Conservation (phyloP, 805 yeast genomes). For the Blastobotrys americana region DNA sequence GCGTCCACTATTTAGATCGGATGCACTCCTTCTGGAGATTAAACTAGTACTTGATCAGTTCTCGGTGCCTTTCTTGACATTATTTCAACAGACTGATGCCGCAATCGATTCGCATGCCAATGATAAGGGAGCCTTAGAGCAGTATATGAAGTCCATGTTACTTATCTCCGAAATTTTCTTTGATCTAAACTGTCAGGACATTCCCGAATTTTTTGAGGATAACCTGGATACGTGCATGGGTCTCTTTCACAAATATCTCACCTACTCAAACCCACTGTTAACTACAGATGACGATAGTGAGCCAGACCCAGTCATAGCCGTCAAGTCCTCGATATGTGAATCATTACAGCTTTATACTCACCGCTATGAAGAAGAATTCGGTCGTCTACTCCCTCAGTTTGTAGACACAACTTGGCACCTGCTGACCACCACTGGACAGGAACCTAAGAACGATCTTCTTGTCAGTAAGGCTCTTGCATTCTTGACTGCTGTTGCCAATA, state of each 20-base stretch:
- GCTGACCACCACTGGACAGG: slow-evolving; percentile 55
- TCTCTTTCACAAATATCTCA: slow-evolving; percentile 72
- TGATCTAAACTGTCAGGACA: slow-evolving; percentile 95
- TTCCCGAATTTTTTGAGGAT: slow-evolving; percentile 97
- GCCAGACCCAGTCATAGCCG: slow-evolving; percentile 58
- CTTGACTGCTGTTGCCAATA: slow-evolving; percentile 70
- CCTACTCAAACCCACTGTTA: slow-evolving; percentile 48
- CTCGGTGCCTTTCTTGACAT: slow-evolving; percentile 65
- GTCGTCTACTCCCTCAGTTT: slow-evolving; percentile 65
- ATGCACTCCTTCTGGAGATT: slow-evolving; percentile 81
- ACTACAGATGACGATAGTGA: slow-evolving; percentile 59
- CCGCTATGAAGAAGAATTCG: slow-evolving; percentile 87
- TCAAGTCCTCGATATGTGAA: slow-evolving; percentile 79
- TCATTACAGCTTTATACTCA: slow-evolving; percentile 78
- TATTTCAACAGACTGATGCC: slow-evolving; percentile 61
- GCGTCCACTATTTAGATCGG: slow-evolving; percentile 91
- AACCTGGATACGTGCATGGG: slow-evolving; percentile 69
- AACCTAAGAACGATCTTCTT: slow-evolving; percentile 75
- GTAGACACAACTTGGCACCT: slow-evolving; percentile 78
- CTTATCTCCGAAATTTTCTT: slow-evolving; percentile 74
- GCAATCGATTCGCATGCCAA: slow-evolving; percentile 43
- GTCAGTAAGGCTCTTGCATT: slow-evolving; percentile 76
- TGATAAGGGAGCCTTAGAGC: slow-evolving; percentile 45
- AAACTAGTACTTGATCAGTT: slow-evolving; percentile 79
- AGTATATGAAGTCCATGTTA: slow-evolving; percentile 62